Evolutionary conservation across 1,284 basidiomycete genomes (phyloP).

Genomic region (Fomes fomentarius): DNA sequence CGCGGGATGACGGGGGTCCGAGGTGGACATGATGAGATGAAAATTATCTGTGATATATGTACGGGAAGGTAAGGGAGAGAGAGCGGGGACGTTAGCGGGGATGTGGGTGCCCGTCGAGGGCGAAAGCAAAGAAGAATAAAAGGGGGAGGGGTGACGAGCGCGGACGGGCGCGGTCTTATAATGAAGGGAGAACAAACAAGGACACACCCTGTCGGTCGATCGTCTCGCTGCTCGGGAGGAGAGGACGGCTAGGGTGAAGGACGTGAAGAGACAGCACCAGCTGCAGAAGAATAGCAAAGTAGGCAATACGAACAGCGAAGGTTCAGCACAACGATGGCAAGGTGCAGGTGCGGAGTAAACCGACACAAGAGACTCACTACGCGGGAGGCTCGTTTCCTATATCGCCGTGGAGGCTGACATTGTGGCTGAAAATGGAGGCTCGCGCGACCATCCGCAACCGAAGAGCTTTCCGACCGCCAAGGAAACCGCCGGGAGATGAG

Average conservation of each 20-base stretch:
- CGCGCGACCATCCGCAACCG: background rate
- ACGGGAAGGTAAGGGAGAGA: slow-evolving; percentile 18
- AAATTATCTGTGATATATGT: background rate
- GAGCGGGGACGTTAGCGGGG: slow-evolving; percentile 29
- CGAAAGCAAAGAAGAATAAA: slow-evolving; percentile 29
- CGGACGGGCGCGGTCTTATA: slow-evolving; percentile 18
- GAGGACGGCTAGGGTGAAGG: background rate
- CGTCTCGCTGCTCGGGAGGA: slow-evolving; percentile 9
- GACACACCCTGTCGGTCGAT: slow-evolving; percentile 24
- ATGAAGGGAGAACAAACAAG: slow-evolving; percentile 29
- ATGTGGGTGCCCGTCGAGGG: slow-evolving; percentile 32
- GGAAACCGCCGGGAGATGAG: no score
- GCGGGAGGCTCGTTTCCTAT: background rate
- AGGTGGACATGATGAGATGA: slow-evolving; percentile 25
- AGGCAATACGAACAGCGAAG: background rate
- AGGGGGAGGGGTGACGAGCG: slow-evolving; percentile 15
- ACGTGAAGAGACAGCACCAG: slow-evolving; percentile 10
- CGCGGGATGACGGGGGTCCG: slow-evolving; percentile 30
- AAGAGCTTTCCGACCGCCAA: no score
- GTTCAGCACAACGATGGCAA: no score
- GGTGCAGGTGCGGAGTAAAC: background rate
- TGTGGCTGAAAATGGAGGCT: background rate
- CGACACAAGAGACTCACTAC: background rate
- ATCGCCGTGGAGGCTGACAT: background rate
- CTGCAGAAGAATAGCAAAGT: background rate